A percentile compares a stretch with the other conserved stretches of the same genome.
phyloP scores from a whole-genome alignment of 176 grass and related monocot species.

The Alloteropsis semialata region DNA sequence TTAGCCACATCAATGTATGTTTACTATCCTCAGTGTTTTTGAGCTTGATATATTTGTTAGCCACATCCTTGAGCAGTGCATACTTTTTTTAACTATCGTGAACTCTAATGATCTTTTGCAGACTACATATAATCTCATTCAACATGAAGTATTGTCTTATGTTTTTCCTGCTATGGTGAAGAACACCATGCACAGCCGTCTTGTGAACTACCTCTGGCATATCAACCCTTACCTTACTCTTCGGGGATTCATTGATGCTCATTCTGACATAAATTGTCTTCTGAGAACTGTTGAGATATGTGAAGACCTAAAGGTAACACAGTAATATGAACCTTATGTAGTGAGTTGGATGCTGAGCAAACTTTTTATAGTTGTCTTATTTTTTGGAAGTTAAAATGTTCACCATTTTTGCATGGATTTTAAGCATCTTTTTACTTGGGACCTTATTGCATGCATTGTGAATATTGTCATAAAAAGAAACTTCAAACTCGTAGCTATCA shows the following conservation, averaged over 20 bases:
- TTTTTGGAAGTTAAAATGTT: constrained; percentile 6
- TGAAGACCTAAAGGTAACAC: constrained; percentile 78
- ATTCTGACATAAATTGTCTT: constrained; percentile 63
- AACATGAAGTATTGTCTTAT: constrained; percentile 65
- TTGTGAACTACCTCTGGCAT: constrained; percentile 65
- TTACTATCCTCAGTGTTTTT: neutral
- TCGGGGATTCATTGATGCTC: constrained; percentile 77
- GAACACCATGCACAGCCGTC: constrained; percentile 49
- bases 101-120: constrained; percentile 40
- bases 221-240: constrained; percentile 67
- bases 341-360: neutral
- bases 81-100: constrained; percentile 16
- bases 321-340: constrained; percentile 3
- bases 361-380: neutral
- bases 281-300: constrained; percentile 73
- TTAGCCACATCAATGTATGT: constrained; percentile 77
- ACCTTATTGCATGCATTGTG: neutral
- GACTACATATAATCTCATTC: constrained; percentile 93
- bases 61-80: neutral
- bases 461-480: neutral
- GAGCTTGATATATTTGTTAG: neutral
- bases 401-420: neutral
- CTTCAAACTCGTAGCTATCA: neutral
- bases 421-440: neutral
- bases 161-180: constrained; percentile 80